Base-by-base conservation (phyloP, 1,284 basidiomycete genomes). In the Heliocybe sulcata region DNA sequence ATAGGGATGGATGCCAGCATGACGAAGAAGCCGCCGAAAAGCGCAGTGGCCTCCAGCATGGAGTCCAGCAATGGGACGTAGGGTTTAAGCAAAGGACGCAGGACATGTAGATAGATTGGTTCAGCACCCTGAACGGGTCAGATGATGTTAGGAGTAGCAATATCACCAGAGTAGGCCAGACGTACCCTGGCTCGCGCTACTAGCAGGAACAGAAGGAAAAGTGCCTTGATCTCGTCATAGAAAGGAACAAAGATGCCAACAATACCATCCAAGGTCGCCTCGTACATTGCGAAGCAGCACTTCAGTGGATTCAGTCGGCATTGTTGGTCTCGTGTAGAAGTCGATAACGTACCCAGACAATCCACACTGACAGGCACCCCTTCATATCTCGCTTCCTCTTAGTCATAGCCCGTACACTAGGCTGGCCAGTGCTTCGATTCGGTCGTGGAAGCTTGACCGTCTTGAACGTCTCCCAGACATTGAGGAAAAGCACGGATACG, bases 391-490 rank as follows among this genome's bases (percentile, higher is more conserved):
- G 78, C 67, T 92, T 92, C 61, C 89, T 74, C 67, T 87, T 83
- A 26, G 82, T 78, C 59, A 85, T 65, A 9, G 87, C 86, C 29
- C 85, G 79, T 20, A 77, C 65, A 60, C 81, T 87, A 8, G 84
- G 83, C 33, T 75, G 75, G 8, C 83, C 83, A 59, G 76, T 75
- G 67, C 81, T 82, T 33, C 82, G 77, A 26, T 74, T 66, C 11
- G 82, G 76, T 45, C 77, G 78, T 1, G 88, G 87, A 1, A 68
- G 67, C 63, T 86, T 87, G 56, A 92, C 74, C 0, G 82, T 85
- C 72, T 92, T 92, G 77, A 83, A 92, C 1, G 90, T 86, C 58
- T 89, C 86, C 61, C 85, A 92, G 42, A 91, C 74, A 66, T 92
- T 92, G 60, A 87, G 72, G 67, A 90, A 84, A 38, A 90, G 75